These are phyloP conservation scores for Nicotiana sylvestris DNA, from an alignment of 257 asterid species.

Conservation along the genomic window DNA sequence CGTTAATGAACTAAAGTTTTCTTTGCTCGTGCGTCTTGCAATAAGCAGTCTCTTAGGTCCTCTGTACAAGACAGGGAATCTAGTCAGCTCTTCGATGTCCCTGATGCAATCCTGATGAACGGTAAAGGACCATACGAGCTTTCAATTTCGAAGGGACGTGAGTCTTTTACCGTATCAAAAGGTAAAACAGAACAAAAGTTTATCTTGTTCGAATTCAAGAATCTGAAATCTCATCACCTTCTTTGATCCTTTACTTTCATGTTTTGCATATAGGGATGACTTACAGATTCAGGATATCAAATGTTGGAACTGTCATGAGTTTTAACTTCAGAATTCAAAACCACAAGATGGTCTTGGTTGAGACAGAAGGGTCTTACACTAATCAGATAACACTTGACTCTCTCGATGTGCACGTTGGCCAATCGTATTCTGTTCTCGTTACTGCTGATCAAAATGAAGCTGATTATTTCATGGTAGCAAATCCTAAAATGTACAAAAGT, in stretches of 20 bases:
- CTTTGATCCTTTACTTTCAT: neutral
- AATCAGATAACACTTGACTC: slow-evolving; percentile 40
- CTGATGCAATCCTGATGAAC: slow-evolving; percentile 51
- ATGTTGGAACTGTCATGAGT: slow-evolving; percentile 56
- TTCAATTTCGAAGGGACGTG: slow-evolving; percentile 20
- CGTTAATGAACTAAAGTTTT: neutral
- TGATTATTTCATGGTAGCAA: slow-evolving; percentile 60
- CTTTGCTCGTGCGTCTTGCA: neutral
- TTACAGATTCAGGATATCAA: slow-evolving; percentile 50
- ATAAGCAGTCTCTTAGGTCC: slow-evolving; percentile 9
- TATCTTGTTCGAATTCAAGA: neutral
- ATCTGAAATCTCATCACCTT: neutral
- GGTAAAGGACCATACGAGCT: slow-evolving; percentile 52
- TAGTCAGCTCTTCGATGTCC: neutral
- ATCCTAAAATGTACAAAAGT: slow-evolving; percentile 38
- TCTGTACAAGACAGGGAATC: neutral
- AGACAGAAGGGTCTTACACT: slow-evolving; percentile 72
- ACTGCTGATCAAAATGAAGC: slow-evolving; percentile 30
- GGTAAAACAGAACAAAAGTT: slow-evolving; percentile 23
- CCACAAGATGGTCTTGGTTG: slow-evolving; percentile 61
- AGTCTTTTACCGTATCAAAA: slow-evolving; percentile 42
- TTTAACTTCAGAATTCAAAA: slow-evolving; percentile 59
- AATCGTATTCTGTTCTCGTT: slow-evolving; percentile 70
- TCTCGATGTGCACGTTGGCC: slow-evolving; percentile 71
- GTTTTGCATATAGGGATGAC: slow-evolving; percentile 37